Evolutionary conservation across 179 eudicot species (phyloP).

Genomic region (Beta macrorhiza): DNA sequence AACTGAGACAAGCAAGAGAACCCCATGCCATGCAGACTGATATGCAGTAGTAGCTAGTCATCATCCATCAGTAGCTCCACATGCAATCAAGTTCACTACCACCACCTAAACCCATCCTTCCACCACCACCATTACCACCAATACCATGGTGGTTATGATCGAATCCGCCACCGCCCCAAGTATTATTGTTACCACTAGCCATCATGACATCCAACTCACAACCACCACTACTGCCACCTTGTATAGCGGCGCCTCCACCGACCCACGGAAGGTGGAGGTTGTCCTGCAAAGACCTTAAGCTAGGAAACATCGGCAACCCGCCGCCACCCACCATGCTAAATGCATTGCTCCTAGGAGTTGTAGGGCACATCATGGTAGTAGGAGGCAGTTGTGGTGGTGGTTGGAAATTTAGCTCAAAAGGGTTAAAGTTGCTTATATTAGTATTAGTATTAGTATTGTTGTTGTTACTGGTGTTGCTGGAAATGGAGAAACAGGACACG

Average conservation of each 20-base stretch:
- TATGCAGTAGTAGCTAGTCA: not conserved
- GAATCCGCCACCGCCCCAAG: slow-evolving; percentile 41
- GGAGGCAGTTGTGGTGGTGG: slow-evolving; percentile 15
- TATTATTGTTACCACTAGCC: slow-evolving; percentile 13
- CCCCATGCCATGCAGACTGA: slow-evolving; percentile 6
- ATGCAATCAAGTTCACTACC: slow-evolving; percentile 66
- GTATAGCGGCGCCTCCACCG: slow-evolving; percentile 24
- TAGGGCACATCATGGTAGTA: slow-evolving; percentile 19
- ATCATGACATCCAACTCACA: slow-evolving; percentile 22
- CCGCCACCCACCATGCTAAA: slow-evolving; percentile 5
- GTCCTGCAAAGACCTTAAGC: slow-evolving; percentile 72
- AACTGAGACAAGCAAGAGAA: slow-evolving; percentile 14
- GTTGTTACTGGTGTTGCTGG: slow-evolving; percentile 2
- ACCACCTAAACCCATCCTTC: slow-evolving; percentile 27
- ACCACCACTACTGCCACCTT: slow-evolving; percentile 19
- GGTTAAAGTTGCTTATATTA: slow-evolving; percentile 36
- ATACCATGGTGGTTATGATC: slow-evolving; percentile 15
- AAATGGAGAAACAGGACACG: slow-evolving; percentile 99
- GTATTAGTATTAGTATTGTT: slow-evolving; percentile 6
- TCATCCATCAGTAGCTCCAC: slow-evolving; percentile 55
- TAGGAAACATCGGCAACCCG: slow-evolving; percentile 52
- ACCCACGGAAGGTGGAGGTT: slow-evolving; percentile 55
- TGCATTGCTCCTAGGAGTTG: slow-evolving; percentile 13
- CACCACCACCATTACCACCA: slow-evolving; percentile 22
- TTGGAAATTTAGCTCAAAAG: slow-evolving; percentile 30